A percentile compares a stretch with the other conserved stretches of the same genome.
These are phyloP conservation scores for Antrodiella citrinella DNA, from an alignment of 768 basidiomycete species.

Conservation along the genomic window DNA sequence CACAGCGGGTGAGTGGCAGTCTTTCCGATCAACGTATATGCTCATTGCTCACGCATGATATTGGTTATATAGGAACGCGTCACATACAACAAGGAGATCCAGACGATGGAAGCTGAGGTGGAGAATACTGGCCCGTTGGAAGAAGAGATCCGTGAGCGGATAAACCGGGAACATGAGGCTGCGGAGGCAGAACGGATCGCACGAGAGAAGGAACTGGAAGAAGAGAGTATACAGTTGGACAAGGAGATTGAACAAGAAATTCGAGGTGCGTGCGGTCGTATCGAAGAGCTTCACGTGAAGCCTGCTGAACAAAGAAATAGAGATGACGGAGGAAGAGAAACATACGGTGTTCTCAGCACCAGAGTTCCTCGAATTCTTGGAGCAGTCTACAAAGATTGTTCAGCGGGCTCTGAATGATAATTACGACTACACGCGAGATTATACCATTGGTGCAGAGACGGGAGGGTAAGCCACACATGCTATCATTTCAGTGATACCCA, in stretches of 20 bases:
- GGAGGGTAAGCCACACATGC: constrained; percentile 75
- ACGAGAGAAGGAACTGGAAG: constrained; percentile 72
- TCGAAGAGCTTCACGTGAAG: not conserved
- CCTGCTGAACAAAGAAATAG: constrained; percentile 30
- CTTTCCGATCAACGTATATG: not conserved
- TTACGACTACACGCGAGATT: constrained; percentile 96
- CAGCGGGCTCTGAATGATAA: constrained; percentile 91
- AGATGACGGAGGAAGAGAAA: constrained; percentile 82
- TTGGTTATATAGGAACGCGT: constrained; percentile 80
- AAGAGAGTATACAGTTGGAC: constrained; percentile 77
- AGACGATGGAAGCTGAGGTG: constrained; percentile 61
- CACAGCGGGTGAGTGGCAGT: constrained; percentile 59
- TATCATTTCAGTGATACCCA: no score
- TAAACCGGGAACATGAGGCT: constrained; percentile 51
- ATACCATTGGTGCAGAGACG: constrained; percentile 82
- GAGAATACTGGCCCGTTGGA: constrained; percentile 42
- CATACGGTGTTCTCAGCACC: constrained; percentile 76
- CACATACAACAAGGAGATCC: constrained; percentile 79
- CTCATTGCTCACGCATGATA: no score
- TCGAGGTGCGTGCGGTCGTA: constrained; percentile 41
- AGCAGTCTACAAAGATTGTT: constrained; percentile 90
- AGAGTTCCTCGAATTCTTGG: constrained; percentile 90
- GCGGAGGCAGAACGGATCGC: constrained; percentile 62
- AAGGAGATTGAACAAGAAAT: constrained; percentile 84
- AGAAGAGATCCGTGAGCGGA: constrained; percentile 67